Conservation (phyloP, 2,329 filamentous ascomycete species). For the Penicillium decumbens region DNA sequence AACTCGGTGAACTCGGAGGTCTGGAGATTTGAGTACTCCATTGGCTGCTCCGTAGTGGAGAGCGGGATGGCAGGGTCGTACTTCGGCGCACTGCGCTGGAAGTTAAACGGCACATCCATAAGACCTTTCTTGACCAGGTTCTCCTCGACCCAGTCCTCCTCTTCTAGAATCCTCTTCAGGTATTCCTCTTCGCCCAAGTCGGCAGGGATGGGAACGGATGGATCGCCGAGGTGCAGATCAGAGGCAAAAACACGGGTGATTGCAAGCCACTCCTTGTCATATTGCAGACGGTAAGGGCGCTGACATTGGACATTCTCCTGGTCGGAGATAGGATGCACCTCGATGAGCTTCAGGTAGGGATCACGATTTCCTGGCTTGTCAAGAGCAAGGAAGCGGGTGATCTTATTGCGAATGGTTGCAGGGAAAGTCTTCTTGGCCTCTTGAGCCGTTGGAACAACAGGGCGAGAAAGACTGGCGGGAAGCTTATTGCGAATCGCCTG, state of each 20-base stretch:
- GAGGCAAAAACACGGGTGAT: slow-evolving; percentile 78
- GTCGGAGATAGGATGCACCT: slow-evolving; percentile 52
- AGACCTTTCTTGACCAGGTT: slow-evolving; percentile 61
- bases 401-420: slow-evolving; percentile 72
- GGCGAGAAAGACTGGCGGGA: slow-evolving; percentile 23
- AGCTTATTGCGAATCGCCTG: slow-evolving; percentile 58
- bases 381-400: slow-evolving; percentile 78
- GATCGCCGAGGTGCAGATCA: slow-evolving; percentile 61
- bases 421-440: slow-evolving; percentile 56
- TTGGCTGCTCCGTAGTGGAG: slow-evolving; percentile 59
- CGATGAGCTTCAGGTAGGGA: slow-evolving; percentile 70
- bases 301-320: slow-evolving; percentile 18
- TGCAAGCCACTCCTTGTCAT: slow-evolving; percentile 93
- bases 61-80: slow-evolving; percentile 58
- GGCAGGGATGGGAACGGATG: slow-evolving; percentile 48
- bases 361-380: slow-evolving; percentile 79
- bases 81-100: slow-evolving; percentile 67
- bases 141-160: slow-evolving; percentile 74
- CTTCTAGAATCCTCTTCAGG: slow-evolving; percentile 60
- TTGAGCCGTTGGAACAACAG: slow-evolving; percentile 31
- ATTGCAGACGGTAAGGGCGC: slow-evolving; percentile 61
- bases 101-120: slow-evolving; percentile 72
- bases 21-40: slow-evolving; percentile 83
- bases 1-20: slow-evolving; percentile 76
- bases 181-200: slow-evolving; percentile 69